Evolutionary conservation across 345 rosid species (phyloP), one percentile per base, ranked within the genome.

Genomic region (Combretum micranthum): DNA sequence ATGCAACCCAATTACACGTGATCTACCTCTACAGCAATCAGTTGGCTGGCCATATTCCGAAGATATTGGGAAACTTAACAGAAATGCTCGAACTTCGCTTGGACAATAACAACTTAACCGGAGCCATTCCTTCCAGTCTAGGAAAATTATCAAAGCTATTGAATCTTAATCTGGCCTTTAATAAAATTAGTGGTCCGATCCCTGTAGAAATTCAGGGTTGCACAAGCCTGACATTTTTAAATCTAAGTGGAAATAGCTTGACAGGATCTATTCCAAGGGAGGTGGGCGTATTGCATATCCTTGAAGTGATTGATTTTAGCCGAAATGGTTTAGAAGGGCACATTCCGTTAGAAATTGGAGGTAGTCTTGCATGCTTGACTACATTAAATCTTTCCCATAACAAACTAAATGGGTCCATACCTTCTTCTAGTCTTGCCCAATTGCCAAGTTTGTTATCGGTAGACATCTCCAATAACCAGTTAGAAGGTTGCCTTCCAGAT

Each of bases 401-500:
- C 44, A 23, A 50, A 0, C 63, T 65, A 2, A 50, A 46, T 0
- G 52, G 62, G 20, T 42, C 15, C 12, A 56, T 75, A 25, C 32
- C 32, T 39, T 59, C 69, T 0, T 1, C 18, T 0, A 42, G 21
- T 2, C 62, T 81, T 26, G 42, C 13, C 0, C 18, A 56, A 20
- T 32, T 69, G 55, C 6, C 0, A 0, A 22, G 64, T 32, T 50
- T 74, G 55, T 14, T 3, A 0, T 14, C 20, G 11, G 43, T 69
- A 2, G 65, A 75, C 13, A 5, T 80, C 3, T 80, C 80, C 0
- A 20, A 63, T 14, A 75, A 77, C 21, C 54, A 55, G 10, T 32
- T 81, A 20, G 52, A 51, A 18, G 83, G 83, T 50, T 62, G 48
- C 0, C 15, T 80, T 4, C 83, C 86, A 0, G 12, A 68, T 1